Evolutionary conservation across 192 early-diverging fungal genomes (phyloP), one percentile per base, ranked within the genome.

Genomic region (Mortierella hygrophila): DNA sequence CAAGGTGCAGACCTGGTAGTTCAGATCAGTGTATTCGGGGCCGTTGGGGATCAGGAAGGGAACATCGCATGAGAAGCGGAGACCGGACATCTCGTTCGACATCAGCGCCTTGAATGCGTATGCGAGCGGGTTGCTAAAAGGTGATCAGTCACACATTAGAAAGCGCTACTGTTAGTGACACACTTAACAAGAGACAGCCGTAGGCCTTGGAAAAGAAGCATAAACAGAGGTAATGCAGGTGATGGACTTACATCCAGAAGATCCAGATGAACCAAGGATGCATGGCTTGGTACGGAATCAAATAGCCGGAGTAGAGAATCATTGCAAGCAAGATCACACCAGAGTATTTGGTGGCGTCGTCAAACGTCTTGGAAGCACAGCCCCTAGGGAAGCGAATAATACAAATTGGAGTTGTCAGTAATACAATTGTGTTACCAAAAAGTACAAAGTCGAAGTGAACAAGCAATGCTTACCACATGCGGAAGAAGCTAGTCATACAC

Each of bases 181-280:
- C 21, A n/a, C 29, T 41, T 41, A 69, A 68, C 68, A 52, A 69
- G 35, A 42, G 26, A 29, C 2, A 23, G 11, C 35, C 10, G 42
- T 10, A 46, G 26, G 26, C 1, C 11, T 38, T 21, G 1, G n/a
- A 29, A 20, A 68, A 68, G 13, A 46, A 13, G 4, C 1, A 16
- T 15, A 20, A 7, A 68, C 16, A 18, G 10, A 29, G 1, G 32
- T 29, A 32, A 16, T 0, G 6, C 29, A 42, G 21, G 4, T n/a
- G 20, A 52, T 52, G 49, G 49, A 52, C 70, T 73, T 83, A 83
- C 76, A 94, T 90, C 90, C 90, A 94, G 70, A 83, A 92, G 52
- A 93, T 89, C 91, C 91, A 92, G n/a, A 65, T 81, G 13, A 93
- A 82, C 92, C 91, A 92, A 9, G 92, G 90, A 60, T 92, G 87